A percentile compares a stretch with the other conserved stretches of the same genome.
Conservation (phyloP, 768 basidiomycete species). For the Leucocoprinus birnbaumii region DNA sequence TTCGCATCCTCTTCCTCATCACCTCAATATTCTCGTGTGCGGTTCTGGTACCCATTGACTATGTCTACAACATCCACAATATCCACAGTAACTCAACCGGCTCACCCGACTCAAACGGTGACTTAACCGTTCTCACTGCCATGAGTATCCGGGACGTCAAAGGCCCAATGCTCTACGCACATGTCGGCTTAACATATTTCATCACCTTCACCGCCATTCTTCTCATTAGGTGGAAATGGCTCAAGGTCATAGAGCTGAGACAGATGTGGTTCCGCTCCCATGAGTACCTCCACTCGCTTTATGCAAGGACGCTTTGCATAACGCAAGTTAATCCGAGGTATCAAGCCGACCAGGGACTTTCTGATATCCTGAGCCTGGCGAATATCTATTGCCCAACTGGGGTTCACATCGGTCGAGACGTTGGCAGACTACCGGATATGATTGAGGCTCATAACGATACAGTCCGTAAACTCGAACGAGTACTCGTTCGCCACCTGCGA, state of each 20-base stretch:
- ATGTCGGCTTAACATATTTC: too few relatives aligned
- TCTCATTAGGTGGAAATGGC: too few relatives aligned
- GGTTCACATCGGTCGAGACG: constrained; percentile 39
- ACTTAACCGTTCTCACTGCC: constrained; percentile 52
- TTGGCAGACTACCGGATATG: constrained; percentile 67
- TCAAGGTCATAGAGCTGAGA: constrained; percentile 62
- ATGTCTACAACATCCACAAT: constrained; percentile 55
- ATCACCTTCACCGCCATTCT: too few relatives aligned
- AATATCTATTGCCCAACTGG: constrained; percentile 65
- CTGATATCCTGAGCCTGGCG: constrained; percentile 53
- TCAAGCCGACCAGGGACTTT: constrained; percentile 71
- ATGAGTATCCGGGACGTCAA: constrained; percentile 71
- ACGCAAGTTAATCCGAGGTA: constrained; percentile 63
- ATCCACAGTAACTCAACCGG: too few relatives aligned
- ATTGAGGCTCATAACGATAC: constrained; percentile 57
- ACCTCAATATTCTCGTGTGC: constrained; percentile 54
- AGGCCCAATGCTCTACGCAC: constrained; percentile 41
- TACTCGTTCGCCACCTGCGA: constrained; percentile 69
- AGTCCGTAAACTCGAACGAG: constrained; percentile 71
- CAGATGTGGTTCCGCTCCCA: constrained; percentile 71
- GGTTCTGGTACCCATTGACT: constrained; percentile 76
- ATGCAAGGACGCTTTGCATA: constrained; percentile 77
- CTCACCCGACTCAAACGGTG: too few relatives aligned
- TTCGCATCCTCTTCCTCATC: constrained; percentile 55
- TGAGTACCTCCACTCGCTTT: constrained; percentile 73